A percentile compares a stretch with the other conserved stretches of the same genome.
phyloP scores from a whole-genome alignment of 768 basidiomycete species.

The Rhizopogon roseolus region DNA sequence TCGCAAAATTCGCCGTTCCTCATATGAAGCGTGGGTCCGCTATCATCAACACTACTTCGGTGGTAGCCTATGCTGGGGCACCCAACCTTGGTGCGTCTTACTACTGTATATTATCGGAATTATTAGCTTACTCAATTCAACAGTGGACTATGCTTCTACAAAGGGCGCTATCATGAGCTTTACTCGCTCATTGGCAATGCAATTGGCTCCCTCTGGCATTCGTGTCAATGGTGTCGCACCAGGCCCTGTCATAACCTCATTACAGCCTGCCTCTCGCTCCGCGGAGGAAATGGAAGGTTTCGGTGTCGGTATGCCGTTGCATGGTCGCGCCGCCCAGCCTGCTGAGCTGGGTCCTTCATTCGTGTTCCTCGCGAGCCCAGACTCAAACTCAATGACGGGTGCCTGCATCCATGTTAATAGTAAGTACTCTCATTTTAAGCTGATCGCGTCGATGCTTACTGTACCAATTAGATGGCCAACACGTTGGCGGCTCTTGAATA shows the following conservation, averaged over 20 bases:
- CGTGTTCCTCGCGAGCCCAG: conserved; percentile 47
- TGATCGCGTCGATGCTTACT: not conserved
- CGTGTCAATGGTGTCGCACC: conserved; percentile 49
- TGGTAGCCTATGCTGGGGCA: conserved; percentile 39
- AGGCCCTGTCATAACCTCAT: conserved; percentile 53
- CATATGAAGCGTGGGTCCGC: conserved; percentile 52
- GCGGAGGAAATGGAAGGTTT: conserved; percentile 54
- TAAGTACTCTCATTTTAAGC: conserved; percentile 2
- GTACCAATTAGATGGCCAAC: conserved; percentile 2
- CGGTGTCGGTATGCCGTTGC: conserved; percentile 43
- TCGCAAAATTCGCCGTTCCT: conserved; percentile 52
- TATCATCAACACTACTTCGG: conserved; percentile 61
- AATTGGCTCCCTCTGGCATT: conserved; percentile 52
- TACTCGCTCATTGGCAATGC: conserved; percentile 48
- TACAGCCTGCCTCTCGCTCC: conserved; percentile 51
- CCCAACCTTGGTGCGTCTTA: conserved; percentile 26
- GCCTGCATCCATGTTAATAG: conserved; percentile 32
- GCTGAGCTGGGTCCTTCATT: conserved; percentile 49
- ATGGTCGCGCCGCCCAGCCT: conserved; percentile 47
- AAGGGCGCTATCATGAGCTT: conserved; percentile 59
- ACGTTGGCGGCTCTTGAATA: conserved; percentile 8
- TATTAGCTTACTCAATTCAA: conserved; percentile 7
- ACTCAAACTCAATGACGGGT: conserved; percentile 36
- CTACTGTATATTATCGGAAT: conserved; percentile 2
- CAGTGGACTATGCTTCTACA: conserved; percentile 50